Conservation (phyloP, 345 rosid species). For the Corchorus capsularis region DNA sequence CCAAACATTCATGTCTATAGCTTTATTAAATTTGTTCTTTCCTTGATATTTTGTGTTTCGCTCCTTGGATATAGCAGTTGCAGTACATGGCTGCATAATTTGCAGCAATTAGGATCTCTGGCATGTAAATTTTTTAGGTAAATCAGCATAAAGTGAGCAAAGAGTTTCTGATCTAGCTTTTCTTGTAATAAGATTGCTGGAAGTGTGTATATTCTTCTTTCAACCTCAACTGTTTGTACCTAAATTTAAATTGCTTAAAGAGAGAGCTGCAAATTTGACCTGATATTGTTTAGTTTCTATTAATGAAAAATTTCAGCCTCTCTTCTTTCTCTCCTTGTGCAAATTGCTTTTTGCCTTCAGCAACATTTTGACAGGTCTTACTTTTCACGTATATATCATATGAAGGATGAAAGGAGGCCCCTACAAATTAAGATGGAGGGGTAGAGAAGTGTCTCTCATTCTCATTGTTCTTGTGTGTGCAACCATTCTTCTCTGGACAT, state of each 20-base stretch:
- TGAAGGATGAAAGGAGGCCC: conserved; percentile 64
- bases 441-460: conserved; percentile 49
- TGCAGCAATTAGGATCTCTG: conserved; percentile 9
- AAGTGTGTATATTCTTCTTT: not conserved
- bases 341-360: not conserved
- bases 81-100: not conserved
- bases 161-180: not conserved
- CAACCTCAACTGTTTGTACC: not conserved
- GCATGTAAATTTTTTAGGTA: not conserved
- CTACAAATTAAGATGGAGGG: conserved; percentile 36
- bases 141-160: not conserved
- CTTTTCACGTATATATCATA: conserved; percentile 18
- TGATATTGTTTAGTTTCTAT: not conserved
- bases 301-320: not conserved
- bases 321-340: not conserved
- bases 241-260: not conserved
- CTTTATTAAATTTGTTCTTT: not conserved
- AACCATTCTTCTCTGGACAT: conserved; percentile 58
- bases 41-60: not conserved
- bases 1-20: not conserved
- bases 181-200: not conserved
- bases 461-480: conserved; percentile 57
- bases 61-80: not conserved
- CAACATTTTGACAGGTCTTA: conserved; percentile 20
- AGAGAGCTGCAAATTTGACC: not conserved